Percentiles rank a stretch among this genome's conserved stretches.
Conservation (phyloP, 2,329 filamentous ascomycete genomes). For the Venturia carpophila region DNA sequence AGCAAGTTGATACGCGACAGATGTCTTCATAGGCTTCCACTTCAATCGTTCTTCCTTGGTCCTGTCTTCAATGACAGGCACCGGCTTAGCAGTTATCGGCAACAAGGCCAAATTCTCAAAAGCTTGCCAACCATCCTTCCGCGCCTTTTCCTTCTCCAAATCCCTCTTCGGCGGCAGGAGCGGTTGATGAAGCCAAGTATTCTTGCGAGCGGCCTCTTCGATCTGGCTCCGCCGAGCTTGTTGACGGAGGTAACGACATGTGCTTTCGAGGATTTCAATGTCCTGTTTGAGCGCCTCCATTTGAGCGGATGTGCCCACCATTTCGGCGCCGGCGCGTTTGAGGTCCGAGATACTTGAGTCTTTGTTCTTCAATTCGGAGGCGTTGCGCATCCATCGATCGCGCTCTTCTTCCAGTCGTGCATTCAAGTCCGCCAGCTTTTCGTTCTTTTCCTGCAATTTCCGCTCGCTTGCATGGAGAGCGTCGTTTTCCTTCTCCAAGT, state of each 20-base stretch:
- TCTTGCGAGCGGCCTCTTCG: conserved; percentile 4
- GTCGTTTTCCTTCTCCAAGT: conserved; percentile 45
- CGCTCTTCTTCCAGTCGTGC: conserved; percentile 62
- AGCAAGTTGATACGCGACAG: conserved; percentile 16
- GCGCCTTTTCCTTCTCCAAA: background rate
- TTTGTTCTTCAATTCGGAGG: conserved; percentile 33
- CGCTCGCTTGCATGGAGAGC: conserved; percentile 47
- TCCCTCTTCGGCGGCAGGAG: conserved; percentile 9
- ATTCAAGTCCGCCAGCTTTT: conserved; percentile 57
- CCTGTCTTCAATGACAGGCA: conserved; percentile 4
- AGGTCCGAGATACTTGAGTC: conserved; percentile 42
- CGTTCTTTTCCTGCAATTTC: conserved; percentile 59
- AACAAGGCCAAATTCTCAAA: conserved; percentile 16
- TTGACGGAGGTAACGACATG: conserved; percentile 59
- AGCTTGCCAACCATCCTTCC: conserved; percentile 3
- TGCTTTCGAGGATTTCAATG: conserved; percentile 55
- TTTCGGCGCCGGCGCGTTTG: conserved; percentile 46
- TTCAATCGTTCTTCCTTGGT: conserved; percentile 9
- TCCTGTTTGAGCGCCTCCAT: conserved; percentile 65
- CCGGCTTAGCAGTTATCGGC: conserved; percentile 15
- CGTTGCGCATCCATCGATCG: conserved; percentile 18
- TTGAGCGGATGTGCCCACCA: conserved; percentile 62
- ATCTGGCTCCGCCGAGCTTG: conserved; percentile 13
- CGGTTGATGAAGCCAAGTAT: conserved; percentile 18
- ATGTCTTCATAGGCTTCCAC: conserved; percentile 18